Conservation (phyloP, 1,284 basidiomycete genomes). For the Cryptococcus sp. region DNA sequence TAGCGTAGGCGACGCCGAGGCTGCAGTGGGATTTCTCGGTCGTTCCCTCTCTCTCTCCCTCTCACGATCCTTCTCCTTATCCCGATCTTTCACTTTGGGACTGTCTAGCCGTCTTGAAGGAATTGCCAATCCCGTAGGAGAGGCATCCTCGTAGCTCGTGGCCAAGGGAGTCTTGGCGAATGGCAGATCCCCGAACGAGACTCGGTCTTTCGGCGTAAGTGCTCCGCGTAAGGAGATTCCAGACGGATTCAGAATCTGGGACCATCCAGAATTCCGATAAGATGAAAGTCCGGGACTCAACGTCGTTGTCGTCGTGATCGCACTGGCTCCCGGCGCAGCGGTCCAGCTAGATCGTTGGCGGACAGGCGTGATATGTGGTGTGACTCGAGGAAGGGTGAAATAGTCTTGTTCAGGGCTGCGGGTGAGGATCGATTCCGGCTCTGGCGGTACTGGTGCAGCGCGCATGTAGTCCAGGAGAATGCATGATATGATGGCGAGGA, state of each 20-base stretch:
- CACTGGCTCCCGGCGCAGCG: background rate
- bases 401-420: constrained; percentile 48
- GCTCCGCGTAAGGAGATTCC: constrained; percentile 37
- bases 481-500: constrained; percentile 74
- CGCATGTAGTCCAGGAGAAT: constrained; percentile 59
- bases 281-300: constrained; percentile 21
- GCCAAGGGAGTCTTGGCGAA: constrained; percentile 28
- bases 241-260: constrained; percentile 43
- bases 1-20: constrained; percentile 16
- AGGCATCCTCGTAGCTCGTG: constrained; percentile 21
- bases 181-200: constrained; percentile 33
- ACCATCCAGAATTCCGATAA: constrained; percentile 44
- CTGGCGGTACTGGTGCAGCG: constrained; percentile 23
- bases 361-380: constrained; percentile 9
- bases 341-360: constrained; percentile 10
- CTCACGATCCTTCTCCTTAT: background rate
- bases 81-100: constrained; percentile 7
- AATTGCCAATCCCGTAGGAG: constrained; percentile 23
- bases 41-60: constrained; percentile 3
- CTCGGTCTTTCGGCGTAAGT: constrained; percentile 38
- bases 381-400: constrained; percentile 38
- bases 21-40: background rate
- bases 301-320: too few relatives aligned
- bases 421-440: constrained; percentile 20
- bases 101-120: constrained; percentile 15